Base-by-base conservation (phyloP, 352 stramenopile genomes). In the Paralagenidium karlingii region DNA sequence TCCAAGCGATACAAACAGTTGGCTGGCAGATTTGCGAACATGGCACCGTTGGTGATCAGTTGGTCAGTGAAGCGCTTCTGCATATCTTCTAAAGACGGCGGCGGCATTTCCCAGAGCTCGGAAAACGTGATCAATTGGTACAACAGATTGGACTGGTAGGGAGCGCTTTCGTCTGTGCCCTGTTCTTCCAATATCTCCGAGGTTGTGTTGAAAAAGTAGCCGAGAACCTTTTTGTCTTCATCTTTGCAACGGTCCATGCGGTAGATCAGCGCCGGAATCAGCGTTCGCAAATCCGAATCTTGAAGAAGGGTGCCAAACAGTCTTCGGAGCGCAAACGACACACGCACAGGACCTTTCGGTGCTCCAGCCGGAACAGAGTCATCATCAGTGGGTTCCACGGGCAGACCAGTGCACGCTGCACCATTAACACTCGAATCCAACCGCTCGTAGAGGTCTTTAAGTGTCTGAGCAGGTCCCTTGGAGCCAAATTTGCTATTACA, bases 121-220 rank as follows among this genome's bases (percentile, higher is more conserved):
- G 64, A 86, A 40, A 84, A 85, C 33, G 61, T 50, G 43, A 82
- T 75, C n/a, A 86, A 39, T 8, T 69, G 67, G 44, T 63, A 73
- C 16, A 84, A 38, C 13, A 85, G 43, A n/a, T n/a, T n/a, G n/a
- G n/a, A n/a, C n/a, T n/a, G n/a, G n/a, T n/a, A n/a, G 34, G 68
- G 49, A 2, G 58, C 57, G 39, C 7, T 36, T 36, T 36, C 30
- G 22, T 16, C 22, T 36, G 3, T 7, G 7, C 19, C 7, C n/a
- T n/a, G n/a, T n/a, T n/a, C n/a, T n/a, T n/a, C n/a, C n/a, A n/a
- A n/a, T n/a, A n/a, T n/a, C 30, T 36, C 30, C 8, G 16, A 20
- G 22, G 19, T 7, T 7, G 7, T 36, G n/a, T n/a, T n/a, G n/a
- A n/a, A n/a, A 21, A 84, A 62, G 3, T 29, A 34, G 2, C 24